Evolutionary conservation across 2,329 filamentous ascomycete species (phyloP).

Genomic region (Apiospora marii): DNA sequence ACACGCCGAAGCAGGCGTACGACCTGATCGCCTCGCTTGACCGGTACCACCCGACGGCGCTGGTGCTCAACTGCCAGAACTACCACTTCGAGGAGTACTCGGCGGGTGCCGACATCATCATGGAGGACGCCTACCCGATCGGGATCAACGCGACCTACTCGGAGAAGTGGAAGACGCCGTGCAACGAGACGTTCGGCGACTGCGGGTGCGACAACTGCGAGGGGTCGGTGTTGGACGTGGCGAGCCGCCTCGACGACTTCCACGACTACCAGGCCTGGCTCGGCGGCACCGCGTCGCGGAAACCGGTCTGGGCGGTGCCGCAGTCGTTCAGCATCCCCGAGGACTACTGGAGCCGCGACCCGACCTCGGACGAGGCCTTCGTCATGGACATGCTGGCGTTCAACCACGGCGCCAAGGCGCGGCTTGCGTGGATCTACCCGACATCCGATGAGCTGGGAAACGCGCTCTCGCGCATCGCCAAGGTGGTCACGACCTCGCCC

Average conservation of each 20-base stretch:
- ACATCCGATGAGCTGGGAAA: conserved; percentile 45
- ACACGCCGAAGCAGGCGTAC: conserved; percentile 52
- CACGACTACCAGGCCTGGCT: conserved; percentile 49
- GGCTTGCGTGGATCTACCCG: conserved; percentile 57
- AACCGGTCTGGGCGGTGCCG: conserved; percentile 53
- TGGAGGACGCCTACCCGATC: conserved; percentile 68
- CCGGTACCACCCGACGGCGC: conserved; percentile 66
- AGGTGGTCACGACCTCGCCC: conserved; percentile 45
- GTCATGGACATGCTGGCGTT: conserved; percentile 55
- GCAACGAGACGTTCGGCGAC: conserved; percentile 66
- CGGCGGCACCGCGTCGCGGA: conserved; percentile 44
- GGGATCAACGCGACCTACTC: conserved; percentile 62
- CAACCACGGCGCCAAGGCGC: conserved; percentile 53
- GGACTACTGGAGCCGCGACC: conserved; percentile 56
- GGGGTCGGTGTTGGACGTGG: conserved; percentile 61
- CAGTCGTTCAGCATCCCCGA: conserved; percentile 56
- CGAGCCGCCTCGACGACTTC: conserved; percentile 49
- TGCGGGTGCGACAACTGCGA: conserved; percentile 70
- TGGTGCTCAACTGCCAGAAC: conserved; percentile 68
- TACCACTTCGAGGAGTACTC: conserved; percentile 66
- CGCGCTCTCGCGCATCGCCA: conserved; percentile 51
- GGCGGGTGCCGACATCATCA: conserved; percentile 63
- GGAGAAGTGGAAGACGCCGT: conserved; percentile 59
- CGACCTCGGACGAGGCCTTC: conserved; percentile 51
- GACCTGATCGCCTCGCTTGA: conserved; percentile 58